A percentile compares a stretch with the other conserved stretches of the same genome.
Conservation (phyloP, 169 alveolate species). For the Babesia ovis region DNA sequence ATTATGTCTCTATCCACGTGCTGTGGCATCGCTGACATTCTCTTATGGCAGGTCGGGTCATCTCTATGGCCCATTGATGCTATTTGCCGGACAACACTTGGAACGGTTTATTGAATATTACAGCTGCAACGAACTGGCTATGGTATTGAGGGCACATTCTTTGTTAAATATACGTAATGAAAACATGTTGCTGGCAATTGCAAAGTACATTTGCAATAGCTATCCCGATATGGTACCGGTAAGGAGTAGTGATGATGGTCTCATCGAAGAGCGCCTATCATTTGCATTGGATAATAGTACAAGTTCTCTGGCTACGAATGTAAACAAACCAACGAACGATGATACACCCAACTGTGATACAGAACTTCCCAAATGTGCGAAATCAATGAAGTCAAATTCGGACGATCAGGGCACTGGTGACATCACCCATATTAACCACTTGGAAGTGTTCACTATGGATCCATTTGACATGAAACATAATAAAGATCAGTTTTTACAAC, state of each 20-base stretch:
- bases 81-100: constrained; percentile 64
- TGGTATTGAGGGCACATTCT: constrained; percentile 42
- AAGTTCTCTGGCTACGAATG: neutral
- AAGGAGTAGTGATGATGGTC: constrained; percentile 9
- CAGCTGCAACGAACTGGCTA: constrained; percentile 49
- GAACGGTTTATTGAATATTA: constrained; percentile 39
- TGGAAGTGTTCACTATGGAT: constrained; percentile 16
- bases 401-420: neutral
- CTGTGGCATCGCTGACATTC: constrained; percentile 69
- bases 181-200: constrained; percentile 18
- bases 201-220: constrained; percentile 20
- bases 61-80: constrained; percentile 75
- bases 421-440: constrained; percentile 40
- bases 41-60: constrained; percentile 73
- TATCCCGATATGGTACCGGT: constrained; percentile 54
- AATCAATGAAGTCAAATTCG: neutral
- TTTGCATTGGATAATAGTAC: neutral
- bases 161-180: constrained; percentile 46
- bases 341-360: neutral
- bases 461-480: neutral
- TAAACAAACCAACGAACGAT: neutral
- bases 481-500: constrained; percentile 16
- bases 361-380: neutral
- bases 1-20: constrained; percentile 67
- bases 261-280: constrained; percentile 5